Evolutionary conservation across 2,329 filamentous ascomycete genomes (phyloP), one percentile per base, ranked within the genome.

Genomic region (Phialocephala sp.): DNA sequence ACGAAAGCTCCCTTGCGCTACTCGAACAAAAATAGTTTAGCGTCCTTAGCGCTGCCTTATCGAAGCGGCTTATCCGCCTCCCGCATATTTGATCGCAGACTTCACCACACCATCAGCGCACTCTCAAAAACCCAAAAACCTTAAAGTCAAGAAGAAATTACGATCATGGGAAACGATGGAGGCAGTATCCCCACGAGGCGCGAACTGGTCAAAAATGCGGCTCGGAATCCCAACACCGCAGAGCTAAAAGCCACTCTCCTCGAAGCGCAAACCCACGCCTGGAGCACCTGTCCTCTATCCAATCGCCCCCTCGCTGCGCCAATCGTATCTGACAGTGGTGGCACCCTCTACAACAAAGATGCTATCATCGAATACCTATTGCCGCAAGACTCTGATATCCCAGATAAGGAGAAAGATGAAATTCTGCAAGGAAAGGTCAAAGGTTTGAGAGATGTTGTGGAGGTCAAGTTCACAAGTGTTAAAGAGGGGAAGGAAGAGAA

Each of bases 141-240:
- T 8, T 22, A 50, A 22, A 22, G 15, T 2, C 45, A 22, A 35
- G 8, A 54, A 32, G 15, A 2, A 54, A 27, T 45, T 20, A 22
- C 35, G 24, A 37, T 41, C 73, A 97, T 99, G 95, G 95, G 95
- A 77, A 99, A 99, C 81, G 95, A 99, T 78, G 95, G 95, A 72
- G 95, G 95, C 77, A 94, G 92, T 72, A 99, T 99, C 72, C 95
- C 95, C 5, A 98, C 91, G 69, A 92, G 96, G 37, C 91, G 93
- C 75, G 96, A 99, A 79, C 91, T 99, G 55, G 95, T 99, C 78
- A 97, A 97, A 80, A 91, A 94, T 79, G 93, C 94, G 35, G 93
- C 94, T 50, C 91, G 92, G 73, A 86, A 89, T 60, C 91, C 91
- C 24, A 96, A 91, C 39, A 86, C 92, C 35, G 89, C 92, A 56